phyloP scores from a whole-genome alignment of 2,329 filamentous ascomycete species.

The Juglanconis sp. region DNA sequence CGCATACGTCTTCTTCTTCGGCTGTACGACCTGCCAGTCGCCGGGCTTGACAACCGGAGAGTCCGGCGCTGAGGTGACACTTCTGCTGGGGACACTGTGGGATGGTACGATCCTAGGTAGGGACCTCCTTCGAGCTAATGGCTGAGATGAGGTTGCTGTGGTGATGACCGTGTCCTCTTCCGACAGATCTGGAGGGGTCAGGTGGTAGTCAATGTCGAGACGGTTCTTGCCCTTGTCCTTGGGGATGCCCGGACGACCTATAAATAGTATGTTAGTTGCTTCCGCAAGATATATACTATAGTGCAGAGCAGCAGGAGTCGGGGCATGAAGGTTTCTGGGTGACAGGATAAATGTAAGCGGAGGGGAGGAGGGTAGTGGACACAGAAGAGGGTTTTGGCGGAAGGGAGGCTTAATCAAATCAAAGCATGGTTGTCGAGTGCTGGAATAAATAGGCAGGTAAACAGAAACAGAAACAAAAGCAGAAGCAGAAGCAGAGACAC shows the following conservation, averaged over 20 bases:
- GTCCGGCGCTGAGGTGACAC: slow-evolving; percentile 25
- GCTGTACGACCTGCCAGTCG: slow-evolving; percentile 12
- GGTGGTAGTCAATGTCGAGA: slow-evolving; percentile 13
- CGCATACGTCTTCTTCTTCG: slow-evolving; percentile 11
- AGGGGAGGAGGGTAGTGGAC: too few species aligned
- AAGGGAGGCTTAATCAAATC: too few species aligned
- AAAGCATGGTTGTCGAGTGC: not conserved
- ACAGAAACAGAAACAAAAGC: too few species aligned
- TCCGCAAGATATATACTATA: too few species aligned
- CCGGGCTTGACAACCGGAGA: not conserved
- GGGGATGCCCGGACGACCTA: slow-evolving; percentile 4
- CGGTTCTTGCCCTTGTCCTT: slow-evolving; percentile 15
- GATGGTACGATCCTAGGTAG: slow-evolving; percentile 7
- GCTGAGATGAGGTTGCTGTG: not conserved
- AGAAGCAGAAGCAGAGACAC: slow-evolving; percentile 19
- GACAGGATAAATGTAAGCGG: too few species aligned
- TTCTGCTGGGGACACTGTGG: slow-evolving; percentile 24
- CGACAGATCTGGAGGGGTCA: slow-evolving; percentile 8
- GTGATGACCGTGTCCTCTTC: slow-evolving; percentile 11
- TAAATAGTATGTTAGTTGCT: not conserved
- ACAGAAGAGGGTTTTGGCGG: too few species aligned
- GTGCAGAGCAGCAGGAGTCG: too few species aligned
- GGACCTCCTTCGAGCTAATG: slow-evolving; percentile 4
- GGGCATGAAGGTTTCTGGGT: too few species aligned
- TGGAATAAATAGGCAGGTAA: not conserved